phyloP scores from a whole-genome alignment of 495 filamentous ascomycete genomes.

The Penicillium cosmopolitanum region DNA sequence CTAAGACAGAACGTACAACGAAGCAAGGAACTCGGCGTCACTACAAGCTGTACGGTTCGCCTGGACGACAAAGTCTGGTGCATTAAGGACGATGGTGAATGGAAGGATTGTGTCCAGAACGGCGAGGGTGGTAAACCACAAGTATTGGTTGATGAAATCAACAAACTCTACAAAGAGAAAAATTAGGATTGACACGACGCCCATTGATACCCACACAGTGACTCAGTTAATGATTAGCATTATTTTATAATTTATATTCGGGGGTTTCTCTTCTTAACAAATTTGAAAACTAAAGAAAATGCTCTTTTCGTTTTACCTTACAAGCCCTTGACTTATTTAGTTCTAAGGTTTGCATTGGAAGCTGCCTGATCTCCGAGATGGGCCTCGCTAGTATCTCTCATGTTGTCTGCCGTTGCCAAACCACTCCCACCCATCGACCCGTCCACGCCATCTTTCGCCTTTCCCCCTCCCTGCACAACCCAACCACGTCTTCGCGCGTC shows the following conservation, averaged over 20 bases:
- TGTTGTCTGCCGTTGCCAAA: too few species aligned
- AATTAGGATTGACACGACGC: conserved; percentile 22
- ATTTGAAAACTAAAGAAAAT: too few species aligned
- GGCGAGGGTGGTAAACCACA: conserved; percentile 64
- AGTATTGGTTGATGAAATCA: conserved; percentile 74
- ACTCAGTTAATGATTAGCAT: conserved; percentile 1
- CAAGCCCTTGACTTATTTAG: too few species aligned
- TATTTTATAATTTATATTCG: neutral
- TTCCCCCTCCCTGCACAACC: too few species aligned
- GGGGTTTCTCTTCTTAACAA: too few species aligned
- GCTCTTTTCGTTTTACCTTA: too few species aligned
- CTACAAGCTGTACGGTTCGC: conserved; percentile 85
- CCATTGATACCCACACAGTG: conserved; percentile 9
- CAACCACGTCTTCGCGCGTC: too few species aligned
- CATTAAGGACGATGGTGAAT: conserved; percentile 76
- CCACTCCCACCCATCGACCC: too few species aligned
- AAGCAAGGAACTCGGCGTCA: conserved; percentile 68
- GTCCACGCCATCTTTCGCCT: too few species aligned
- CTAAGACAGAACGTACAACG: conserved; percentile 76
- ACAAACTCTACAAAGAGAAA: conserved; percentile 46
- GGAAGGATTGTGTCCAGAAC: conserved; percentile 71
- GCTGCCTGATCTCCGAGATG: too few species aligned
- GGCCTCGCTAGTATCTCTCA: too few species aligned
- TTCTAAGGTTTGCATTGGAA: too few species aligned
- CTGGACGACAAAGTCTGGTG: conserved; percentile 80